Base-by-base conservation (phyloP, 768 basidiomycete species). In the Trametes sanguinea region DNA sequence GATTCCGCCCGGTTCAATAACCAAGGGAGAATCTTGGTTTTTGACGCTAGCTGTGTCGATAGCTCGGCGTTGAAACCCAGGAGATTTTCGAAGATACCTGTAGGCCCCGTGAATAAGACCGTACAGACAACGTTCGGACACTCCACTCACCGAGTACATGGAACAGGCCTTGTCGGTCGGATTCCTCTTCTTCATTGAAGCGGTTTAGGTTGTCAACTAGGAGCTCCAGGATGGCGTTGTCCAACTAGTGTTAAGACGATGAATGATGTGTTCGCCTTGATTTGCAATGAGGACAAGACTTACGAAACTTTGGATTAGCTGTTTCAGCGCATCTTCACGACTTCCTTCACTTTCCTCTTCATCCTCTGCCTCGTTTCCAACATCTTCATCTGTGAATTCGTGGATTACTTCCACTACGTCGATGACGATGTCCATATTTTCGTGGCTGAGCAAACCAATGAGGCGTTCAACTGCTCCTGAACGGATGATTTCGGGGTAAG, bases 341-440 rank as follows among this genome's bases (percentile, higher is more conserved):
- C 79, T 80, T 61, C 85, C 84, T 57, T 83, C 75, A n/a, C 84
- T 84, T 27, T 88, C 89, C 0, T 89, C 82, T 7, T 80, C 83
- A 9, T 84, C 85, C 29, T 85, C 86, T 2, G 72, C 83, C 68
- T 88, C 91, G 51, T 90, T 87, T 4, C 90, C 91, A 2, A 93
- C 92, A 68, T 98, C 96, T 74, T 98, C 97, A 66, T 99, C 97
- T 1, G 95, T 96, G 63, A 98, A 81, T 74, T 99, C 97, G 68
- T 94, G 89, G 5, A 99, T 80, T 17, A 96, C 83, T 71, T 95
- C 92, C 39, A 98, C 87, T 35, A 94, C 90, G 66, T 97, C 95
- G 57, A 98, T 91, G n/a, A 92, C 91, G 62, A 99, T 98, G 75
- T 99, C 97, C 50, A 89, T 83, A 72, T 99, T 99, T 75, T 99